phyloP scores from a whole-genome alignment of 2,329 filamentous ascomycete species.

The Fusarium verrucosum region DNA sequence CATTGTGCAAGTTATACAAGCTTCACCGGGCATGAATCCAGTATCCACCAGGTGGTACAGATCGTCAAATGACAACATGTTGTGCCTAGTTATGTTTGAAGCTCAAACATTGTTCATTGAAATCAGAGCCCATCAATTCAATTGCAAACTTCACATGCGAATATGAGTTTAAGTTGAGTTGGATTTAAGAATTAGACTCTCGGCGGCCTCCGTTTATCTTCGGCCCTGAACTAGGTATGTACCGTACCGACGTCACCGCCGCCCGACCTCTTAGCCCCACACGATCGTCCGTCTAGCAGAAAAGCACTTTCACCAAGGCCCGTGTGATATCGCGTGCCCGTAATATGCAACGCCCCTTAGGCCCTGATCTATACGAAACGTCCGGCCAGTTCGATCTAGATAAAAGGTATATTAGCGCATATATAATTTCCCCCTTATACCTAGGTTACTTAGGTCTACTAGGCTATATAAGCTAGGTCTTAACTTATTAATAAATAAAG shows the following conservation, averaged over 20 bases:
- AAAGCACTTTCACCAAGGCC: constrained; percentile 26
- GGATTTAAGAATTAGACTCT: background rate
- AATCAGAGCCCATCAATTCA: background rate
- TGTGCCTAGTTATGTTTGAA: background rate
- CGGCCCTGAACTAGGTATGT: constrained; percentile 24
- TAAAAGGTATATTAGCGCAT: too few species aligned
- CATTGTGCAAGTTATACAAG: constrained; percentile 1
- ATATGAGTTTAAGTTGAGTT: too few species aligned
- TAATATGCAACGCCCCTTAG: too few species aligned
- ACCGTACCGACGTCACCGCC: constrained; percentile 32
- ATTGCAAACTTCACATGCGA: background rate
- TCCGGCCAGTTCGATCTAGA: too few species aligned
- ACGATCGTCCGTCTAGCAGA: constrained; percentile 21
- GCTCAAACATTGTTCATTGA: background rate
- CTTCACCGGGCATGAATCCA: background rate
- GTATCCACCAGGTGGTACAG: background rate
- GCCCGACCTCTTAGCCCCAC: constrained; percentile 17
- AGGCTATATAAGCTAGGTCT: too few species aligned
- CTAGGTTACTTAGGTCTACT: too few species aligned
- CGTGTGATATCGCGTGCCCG: constrained; percentile 7
- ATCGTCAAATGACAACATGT: constrained; percentile 10
- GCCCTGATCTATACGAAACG: too few species aligned
- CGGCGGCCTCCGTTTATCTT: constrained; percentile 18
- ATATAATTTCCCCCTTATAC: too few species aligned
- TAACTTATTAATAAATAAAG: too few species aligned